Evolutionary conservation across 768 basidiomycete species (phyloP).

Genomic region (Dentipellis sp.): DNA sequence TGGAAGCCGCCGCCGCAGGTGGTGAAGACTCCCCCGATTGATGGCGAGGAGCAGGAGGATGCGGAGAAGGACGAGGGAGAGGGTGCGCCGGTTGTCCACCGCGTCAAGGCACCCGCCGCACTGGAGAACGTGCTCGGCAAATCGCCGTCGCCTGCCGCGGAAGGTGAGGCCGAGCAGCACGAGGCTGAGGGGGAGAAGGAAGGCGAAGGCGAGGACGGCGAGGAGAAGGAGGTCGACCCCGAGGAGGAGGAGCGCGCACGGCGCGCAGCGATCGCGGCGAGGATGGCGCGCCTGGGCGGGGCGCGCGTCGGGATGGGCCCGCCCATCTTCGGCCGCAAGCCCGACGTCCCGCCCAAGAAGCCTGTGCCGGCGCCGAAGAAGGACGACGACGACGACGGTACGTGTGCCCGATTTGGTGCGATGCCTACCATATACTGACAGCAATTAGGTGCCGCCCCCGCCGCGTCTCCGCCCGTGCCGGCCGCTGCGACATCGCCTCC

Average conservation of each 20-base stretch:
- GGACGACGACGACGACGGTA: constrained; percentile 9
- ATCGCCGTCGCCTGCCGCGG: not conserved
- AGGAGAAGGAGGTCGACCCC: constrained; percentile 32
- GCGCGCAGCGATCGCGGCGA: constrained; percentile 80
- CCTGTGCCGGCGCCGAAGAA: constrained; percentile 10
- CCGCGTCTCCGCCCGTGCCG: too few species aligned
- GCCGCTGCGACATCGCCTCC: too few species aligned
- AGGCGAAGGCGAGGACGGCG: constrained; percentile 20
- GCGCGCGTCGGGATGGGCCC: constrained; percentile 74
- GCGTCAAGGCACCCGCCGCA: not conserved
- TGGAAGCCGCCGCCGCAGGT: constrained; percentile 72
- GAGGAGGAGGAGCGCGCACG: constrained; percentile 72
- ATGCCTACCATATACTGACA: not conserved
- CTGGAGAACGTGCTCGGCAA: not conserved
- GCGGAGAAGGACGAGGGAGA: constrained; percentile 10
- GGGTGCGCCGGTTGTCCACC: not conserved
- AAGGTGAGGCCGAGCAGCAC: not conserved
- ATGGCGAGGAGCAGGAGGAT: constrained; percentile 28
- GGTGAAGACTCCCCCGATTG: constrained; percentile 33
- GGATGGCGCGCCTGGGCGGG: constrained; percentile 90
- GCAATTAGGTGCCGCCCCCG: too few species aligned
- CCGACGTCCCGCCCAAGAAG: constrained; percentile 23
- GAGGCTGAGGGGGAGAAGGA: constrained; percentile 1
- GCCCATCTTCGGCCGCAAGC: constrained; percentile 56
- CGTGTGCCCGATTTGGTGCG: not conserved